Evolutionary conservation across 148 eudicot genomes (phyloP).

Genomic region (Silene uniflora): DNA sequence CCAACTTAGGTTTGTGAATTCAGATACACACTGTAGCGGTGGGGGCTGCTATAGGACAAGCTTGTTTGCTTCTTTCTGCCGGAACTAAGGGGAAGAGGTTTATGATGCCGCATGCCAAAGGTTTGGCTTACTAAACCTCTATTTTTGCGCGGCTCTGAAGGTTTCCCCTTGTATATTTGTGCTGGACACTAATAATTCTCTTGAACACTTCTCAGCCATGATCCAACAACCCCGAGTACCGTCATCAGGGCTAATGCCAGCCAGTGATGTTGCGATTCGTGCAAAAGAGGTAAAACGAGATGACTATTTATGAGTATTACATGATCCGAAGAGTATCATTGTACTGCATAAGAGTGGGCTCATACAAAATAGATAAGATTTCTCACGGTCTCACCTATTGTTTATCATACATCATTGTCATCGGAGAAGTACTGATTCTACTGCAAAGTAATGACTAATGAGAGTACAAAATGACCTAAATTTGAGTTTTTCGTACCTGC

Average conservation of each 20-base stretch:
- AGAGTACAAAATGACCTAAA: no score
- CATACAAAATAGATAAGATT: neutral
- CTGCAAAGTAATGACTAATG: no score
- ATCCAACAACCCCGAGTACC: slow-evolving; percentile 75
- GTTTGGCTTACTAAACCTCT: slow-evolving; percentile 30
- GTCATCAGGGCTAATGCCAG: slow-evolving; percentile 70
- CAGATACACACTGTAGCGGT: slow-evolving; percentile 79
- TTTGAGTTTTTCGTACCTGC: no score
- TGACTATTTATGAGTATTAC: neutral
- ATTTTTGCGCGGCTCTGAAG: slow-evolving; percentile 2
- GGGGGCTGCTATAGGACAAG: slow-evolving; percentile 84
- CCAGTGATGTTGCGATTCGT: slow-evolving; percentile 72
- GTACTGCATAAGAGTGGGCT: neutral
- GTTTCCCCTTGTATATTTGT: slow-evolving; percentile 11
- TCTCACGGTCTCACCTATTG: neutral
- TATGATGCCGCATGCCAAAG: slow-evolving; percentile 81
- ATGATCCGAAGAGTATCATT: neutral
- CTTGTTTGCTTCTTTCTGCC: slow-evolving; percentile 91
- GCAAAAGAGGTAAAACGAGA: slow-evolving; percentile 63
- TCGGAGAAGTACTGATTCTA: no score
- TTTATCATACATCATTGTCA: neutral
- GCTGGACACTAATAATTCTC: slow-evolving; percentile 9
- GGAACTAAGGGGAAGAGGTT: slow-evolving; percentile 88
- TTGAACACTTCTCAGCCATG: slow-evolving; percentile 46
- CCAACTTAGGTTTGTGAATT: slow-evolving; percentile 12